Percentiles rank a stretch among this genome's conserved stretches.
phyloP scores from a whole-genome alignment of 305 asterid genomes.

The Striga hermonthica region DNA sequence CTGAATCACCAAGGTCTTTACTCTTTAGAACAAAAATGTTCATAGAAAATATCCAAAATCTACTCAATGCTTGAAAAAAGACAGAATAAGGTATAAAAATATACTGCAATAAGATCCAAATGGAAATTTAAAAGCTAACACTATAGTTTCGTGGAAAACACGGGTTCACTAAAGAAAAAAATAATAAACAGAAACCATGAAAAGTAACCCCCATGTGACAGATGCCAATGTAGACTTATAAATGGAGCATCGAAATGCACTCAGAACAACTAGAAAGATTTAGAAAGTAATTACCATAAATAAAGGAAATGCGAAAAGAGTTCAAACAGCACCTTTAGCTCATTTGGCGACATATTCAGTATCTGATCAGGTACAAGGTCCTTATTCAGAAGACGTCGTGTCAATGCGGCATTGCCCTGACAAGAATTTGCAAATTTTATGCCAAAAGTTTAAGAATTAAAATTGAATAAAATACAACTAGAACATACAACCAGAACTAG shows the following conservation, averaged over 20 bases:
- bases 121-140: background rate
- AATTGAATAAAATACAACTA: background rate
- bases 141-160: constrained; percentile 1
- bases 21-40: background rate
- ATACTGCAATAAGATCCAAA: background rate
- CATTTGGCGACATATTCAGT: constrained; percentile 58
- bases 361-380: constrained; percentile 66
- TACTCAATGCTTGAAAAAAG: background rate
- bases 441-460: background rate
- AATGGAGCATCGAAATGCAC: background rate
- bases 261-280: background rate
- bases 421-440: constrained; percentile 25
- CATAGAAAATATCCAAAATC: background rate
- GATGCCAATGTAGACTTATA: background rate
- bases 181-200: constrained; percentile 6
- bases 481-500: background rate
- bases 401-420: constrained; percentile 50
- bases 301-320: background rate
- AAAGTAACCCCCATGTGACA: constrained; percentile 3
- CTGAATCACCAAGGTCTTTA: background rate
- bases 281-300: background rate
- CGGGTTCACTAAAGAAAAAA: background rate
- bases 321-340: constrained; percentile 51
- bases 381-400: constrained; percentile 58
- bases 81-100: background rate